Percentiles rank a stretch among this genome's conserved stretches.
These are phyloP conservation scores for Fraxinus anomala DNA, from an alignment of 257 asterid species.

Conservation along the genomic window DNA sequence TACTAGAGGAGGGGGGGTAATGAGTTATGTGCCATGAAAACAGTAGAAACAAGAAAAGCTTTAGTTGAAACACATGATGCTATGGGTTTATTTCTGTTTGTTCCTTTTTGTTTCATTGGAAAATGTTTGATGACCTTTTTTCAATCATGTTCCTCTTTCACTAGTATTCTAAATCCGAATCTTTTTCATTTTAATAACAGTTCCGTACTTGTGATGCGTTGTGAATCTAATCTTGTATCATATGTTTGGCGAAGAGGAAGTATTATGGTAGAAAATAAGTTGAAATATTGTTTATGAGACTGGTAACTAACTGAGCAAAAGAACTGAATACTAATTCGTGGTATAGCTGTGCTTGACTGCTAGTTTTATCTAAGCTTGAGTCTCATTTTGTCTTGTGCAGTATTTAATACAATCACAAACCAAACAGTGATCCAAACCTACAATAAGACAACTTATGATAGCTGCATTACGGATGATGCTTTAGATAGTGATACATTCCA, in stretches of 20 bases:
- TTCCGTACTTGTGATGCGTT: neutral
- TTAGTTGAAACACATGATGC: neutral
- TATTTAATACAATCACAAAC: constrained; percentile 81
- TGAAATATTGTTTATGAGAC: too few relatives aligned
- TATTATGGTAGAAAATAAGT: too few relatives aligned
- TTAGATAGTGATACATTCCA: constrained; percentile 41
- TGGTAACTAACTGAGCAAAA: neutral
- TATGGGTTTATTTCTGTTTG: neutral
- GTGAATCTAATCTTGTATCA: neutral
- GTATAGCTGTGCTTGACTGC: neutral
- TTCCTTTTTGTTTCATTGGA: neutral
- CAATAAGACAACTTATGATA: constrained; percentile 58
- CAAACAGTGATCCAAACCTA: constrained; percentile 84
- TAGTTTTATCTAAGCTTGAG: neutral
- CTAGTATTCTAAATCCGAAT: neutral
- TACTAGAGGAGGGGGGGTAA: neutral
- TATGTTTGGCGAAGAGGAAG: neutral
- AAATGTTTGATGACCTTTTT: neutral
- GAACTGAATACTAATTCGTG: neutral
- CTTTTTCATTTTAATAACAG: neutral
- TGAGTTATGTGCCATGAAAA: neutral
- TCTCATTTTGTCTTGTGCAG: constrained; percentile 37
- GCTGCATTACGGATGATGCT: constrained; percentile 63
- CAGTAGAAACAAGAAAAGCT: neutral
- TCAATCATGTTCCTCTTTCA: neutral